phyloP scores from a whole-genome alignment of 2,329 filamentous ascomycete genomes.

The Daldinia eschscholtzii region DNA sequence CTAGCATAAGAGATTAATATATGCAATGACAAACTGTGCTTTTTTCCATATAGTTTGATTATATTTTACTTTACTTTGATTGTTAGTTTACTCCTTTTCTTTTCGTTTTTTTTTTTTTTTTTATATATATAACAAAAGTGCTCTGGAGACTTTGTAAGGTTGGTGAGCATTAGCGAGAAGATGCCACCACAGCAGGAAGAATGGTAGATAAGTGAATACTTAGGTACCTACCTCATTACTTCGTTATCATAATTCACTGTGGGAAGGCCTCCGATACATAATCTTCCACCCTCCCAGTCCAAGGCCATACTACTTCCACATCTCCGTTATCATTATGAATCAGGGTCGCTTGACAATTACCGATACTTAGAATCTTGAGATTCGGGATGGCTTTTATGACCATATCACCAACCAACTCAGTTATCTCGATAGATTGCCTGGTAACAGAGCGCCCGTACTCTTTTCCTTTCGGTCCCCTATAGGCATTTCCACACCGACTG shows the following conservation, averaged over 20 bases:
- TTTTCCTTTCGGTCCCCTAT: background rate
- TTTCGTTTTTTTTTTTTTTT: too few relatives aligned
- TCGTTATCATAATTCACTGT: background rate
- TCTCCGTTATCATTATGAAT: background rate
- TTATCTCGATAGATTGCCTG: background rate
- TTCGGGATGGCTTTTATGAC: background rate
- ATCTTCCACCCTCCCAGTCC: conserved; percentile 1
- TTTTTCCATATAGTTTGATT: too few relatives aligned
- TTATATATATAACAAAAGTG: too few relatives aligned
- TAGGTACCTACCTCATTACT: background rate
- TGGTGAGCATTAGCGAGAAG: background rate
- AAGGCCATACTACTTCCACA: background rate
- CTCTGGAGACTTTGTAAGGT: background rate
- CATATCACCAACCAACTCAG: background rate
- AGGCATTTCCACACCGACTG: background rate
- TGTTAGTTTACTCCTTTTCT: too few relatives aligned
- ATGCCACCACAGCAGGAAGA: background rate
- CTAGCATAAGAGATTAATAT: too few relatives aligned
- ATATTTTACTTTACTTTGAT: too few relatives aligned
- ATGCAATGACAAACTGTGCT: too few relatives aligned
- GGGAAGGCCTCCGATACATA: background rate
- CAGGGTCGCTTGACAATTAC: background rate
- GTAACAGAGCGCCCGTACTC: background rate
- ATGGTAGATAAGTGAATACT: background rate
- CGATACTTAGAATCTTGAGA: background rate